phyloP scores from a whole-genome alignment of 1,284 basidiomycete genomes.

The Heliocybe sulcata region DNA sequence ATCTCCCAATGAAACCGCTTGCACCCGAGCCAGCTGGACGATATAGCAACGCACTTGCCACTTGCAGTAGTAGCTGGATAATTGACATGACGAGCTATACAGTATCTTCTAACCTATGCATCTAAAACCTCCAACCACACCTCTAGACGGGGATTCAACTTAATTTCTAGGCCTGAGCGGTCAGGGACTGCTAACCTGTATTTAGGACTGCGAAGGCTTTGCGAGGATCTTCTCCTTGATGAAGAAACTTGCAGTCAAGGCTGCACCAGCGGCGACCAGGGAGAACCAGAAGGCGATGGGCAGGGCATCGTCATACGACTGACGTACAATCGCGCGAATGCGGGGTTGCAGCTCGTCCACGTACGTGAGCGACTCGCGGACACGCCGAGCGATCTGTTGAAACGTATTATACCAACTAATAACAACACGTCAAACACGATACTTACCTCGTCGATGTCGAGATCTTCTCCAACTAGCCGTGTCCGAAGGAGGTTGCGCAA shows the following conservation, averaged over 20 bases:
- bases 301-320: slow-evolving; percentile 42
- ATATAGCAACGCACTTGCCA: no score
- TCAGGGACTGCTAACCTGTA: no score
- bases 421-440: background rate
- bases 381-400: slow-evolving; percentile 41
- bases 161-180: no score
- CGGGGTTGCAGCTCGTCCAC: slow-evolving; percentile 39
- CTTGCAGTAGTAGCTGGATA: no score
- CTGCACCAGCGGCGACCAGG: slow-evolving; percentile 28
- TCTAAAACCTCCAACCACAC: no score
- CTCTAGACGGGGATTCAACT: no score
- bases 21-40: no score
- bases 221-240: slow-evolving; percentile 42
- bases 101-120: no score
- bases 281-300: slow-evolving; percentile 40
- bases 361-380: slow-evolving; percentile 48
- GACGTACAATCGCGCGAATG: slow-evolving; percentile 34
- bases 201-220: no score
- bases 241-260: slow-evolving; percentile 36
- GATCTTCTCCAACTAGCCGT: slow-evolving; percentile 32
- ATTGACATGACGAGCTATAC: no score
- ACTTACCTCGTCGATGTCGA: slow-evolving; percentile 35
- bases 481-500: slow-evolving; percentile 35
- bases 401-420: background rate
- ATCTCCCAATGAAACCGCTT: no score